phyloP scores from a whole-genome alignment of 2,329 filamentous ascomycete species.

The Fonsecaea pedrosoi region DNA sequence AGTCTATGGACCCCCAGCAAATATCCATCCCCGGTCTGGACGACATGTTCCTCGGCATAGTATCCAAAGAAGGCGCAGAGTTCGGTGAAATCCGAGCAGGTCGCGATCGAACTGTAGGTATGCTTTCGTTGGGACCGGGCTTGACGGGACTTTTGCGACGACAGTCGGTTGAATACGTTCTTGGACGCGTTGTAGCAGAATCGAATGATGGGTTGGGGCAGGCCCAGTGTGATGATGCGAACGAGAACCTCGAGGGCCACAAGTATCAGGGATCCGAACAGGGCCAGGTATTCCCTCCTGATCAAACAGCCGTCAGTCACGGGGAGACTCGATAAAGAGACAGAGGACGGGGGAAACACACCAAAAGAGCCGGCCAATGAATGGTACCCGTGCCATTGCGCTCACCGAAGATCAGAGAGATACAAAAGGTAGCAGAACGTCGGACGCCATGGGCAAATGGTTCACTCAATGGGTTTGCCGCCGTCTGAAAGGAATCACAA shows the following conservation, averaged over 20 bases:
- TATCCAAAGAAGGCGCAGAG: conserved; percentile 92
- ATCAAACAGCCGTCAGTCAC: conserved; percentile 23
- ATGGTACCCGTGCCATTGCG: conserved; percentile 64
- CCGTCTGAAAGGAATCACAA: conserved; percentile 1
- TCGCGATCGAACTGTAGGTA: conserved; percentile 77
- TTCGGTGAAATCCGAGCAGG: conserved; percentile 90
- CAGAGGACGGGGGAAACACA: conserved; percentile 40
- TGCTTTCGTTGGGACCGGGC: conserved; percentile 72
- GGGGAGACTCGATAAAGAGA: not conserved
- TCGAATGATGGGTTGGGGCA: conserved; percentile 79
- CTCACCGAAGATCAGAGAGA: conserved; percentile 14
- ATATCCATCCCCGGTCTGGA: conserved; percentile 93
- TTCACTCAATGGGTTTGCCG: not conserved
- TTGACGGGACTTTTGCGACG: conserved; percentile 71
- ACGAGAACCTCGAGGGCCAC: conserved; percentile 83
- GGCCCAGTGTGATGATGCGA: conserved; percentile 82
- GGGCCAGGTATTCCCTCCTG: conserved; percentile 84
- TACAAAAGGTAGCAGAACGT: conserved; percentile 20
- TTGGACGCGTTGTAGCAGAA: conserved; percentile 85
- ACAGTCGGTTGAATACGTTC: conserved; percentile 79
- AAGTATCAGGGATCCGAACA: conserved; percentile 81
- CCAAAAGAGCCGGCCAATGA: conserved; percentile 67
- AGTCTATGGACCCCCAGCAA: conserved; percentile 87
- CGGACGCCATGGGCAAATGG: conserved; percentile 27
- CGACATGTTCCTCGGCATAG: conserved; percentile 92